Base-by-base conservation (phyloP, 2,329 filamentous ascomycete species). In the Cordyceps cateniannulata region DNA sequence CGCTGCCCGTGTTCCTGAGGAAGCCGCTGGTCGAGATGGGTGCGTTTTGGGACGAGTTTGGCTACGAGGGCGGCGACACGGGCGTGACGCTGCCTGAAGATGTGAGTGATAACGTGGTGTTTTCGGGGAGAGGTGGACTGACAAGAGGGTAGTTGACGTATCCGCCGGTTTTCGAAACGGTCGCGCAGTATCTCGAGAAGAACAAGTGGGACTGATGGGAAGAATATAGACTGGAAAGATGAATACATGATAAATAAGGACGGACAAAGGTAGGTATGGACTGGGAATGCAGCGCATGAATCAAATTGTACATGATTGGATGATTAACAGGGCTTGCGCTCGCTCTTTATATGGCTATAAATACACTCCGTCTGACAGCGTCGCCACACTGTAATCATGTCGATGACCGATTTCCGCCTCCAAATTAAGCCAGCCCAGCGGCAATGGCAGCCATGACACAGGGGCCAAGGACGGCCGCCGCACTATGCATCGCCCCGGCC, bases 1-100 rank as follows among this genome's bases (percentile, higher is more conserved):
- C 45, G 2, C 14, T 59, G 3, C 60, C 64, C 1, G 12, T 52
- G 10, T 63, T 62, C 7, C 54, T 65, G 10, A 25, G 48, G 45
- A 2, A 49, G 27, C 55, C 61, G 22, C n/a, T 65, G 12, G 44
- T 35, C 5, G 63, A 65, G 8, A 62, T 59, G 25, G 58, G 40
- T 27, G 32, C 14, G 4, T 66, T 59, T 29, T 62, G 49, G 38
- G 62, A 60, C 18, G 65, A 65, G 40, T 65, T 62, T 60, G 65
- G 65, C 16, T 66, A 64, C 18, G 60, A 61, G 5, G 63, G 51
- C n/a, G 49, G 65, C 40, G 62, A 65, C 44, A 59, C 59, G 22
- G 51, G 60, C 5, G 40, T 65, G 25, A 59, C 62, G 22, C 59
- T 63, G 18, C 63, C 63, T 8, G 57, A 45, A n/a, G 58, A 63